A percentile compares a stretch with the other conserved stretches of the same genome.
phyloP scores from a whole-genome alignment of 2,329 filamentous ascomycete genomes.

The Botryotinia convoluta region DNA sequence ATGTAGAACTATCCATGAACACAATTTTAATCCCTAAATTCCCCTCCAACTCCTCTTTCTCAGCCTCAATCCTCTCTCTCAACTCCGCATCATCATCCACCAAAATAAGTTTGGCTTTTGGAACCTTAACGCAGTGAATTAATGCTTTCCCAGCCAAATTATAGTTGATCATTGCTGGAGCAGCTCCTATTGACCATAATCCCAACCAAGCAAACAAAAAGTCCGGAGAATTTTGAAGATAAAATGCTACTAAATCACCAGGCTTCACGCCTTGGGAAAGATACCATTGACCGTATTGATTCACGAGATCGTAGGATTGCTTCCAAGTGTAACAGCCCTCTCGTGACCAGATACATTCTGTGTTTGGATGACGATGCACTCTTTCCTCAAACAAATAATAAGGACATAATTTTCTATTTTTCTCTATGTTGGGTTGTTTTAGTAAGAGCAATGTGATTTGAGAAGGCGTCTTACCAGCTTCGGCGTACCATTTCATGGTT shows the following conservation, averaged over 20 bases:
- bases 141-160: conserved; percentile 63
- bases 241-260: conserved; percentile 62
- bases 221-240: conserved; percentile 65
- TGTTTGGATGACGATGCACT: conserved; percentile 50
- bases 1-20: conserved; percentile 49
- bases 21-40: conserved; percentile 53
- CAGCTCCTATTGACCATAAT: conserved; percentile 62
- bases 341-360: conserved; percentile 66
- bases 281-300: conserved; percentile 63
- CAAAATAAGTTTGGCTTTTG: conserved; percentile 54
- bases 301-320: conserved; percentile 53
- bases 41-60: conserved; percentile 50
- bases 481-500: conserved; percentile 45
- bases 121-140: conserved; percentile 62
- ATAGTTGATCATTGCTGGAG: conserved; percentile 70
- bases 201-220: conserved; percentile 66
- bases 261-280: conserved; percentile 55
- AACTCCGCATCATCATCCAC: conserved; percentile 55
- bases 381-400: conserved; percentile 65
- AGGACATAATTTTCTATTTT: conserved; percentile 53
- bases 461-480: conserved; percentile 45
- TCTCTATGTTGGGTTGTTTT: neutral
- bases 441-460: conserved; percentile 1
- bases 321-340: conserved; percentile 58
- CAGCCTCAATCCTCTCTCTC: conserved; percentile 54